Evolutionary conservation across 768 basidiomycete species (phyloP), one percentile per base, ranked within the genome.

Genomic region (Mycena metata): DNA sequence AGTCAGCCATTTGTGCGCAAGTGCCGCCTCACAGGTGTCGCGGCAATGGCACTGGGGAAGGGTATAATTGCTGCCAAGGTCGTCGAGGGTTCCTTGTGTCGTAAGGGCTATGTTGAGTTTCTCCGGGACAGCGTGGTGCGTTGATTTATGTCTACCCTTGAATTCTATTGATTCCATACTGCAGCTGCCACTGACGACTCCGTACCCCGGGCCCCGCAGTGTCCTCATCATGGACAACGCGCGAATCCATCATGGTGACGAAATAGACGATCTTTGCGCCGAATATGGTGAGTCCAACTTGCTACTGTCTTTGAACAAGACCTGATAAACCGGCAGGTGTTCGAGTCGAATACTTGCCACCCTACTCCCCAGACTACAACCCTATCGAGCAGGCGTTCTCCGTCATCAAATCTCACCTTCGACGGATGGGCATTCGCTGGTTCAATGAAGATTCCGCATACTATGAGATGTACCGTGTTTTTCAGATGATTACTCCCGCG

Each of bases 21-120:
- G 41, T 39, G 55, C 5, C 56, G 67, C 24, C 73, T 67, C 42
- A 76, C 75, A 1, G 72, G 72, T 64, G 52, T 74, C 51, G 69
- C 65, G 2, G 66, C 54, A 12, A 46, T 76, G 35, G 70, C 69
- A 15, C 62, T 77, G 5, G 73, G 76, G 56, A 52, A 64, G 49
- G 75, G 74, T 17, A 74, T 76, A 16, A 64, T 75, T 52, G 72
- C 70, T 43, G 42, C 59, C 16, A 33, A 60, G 36, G 72, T 76
- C 0, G 16, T 76, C 24, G 73, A 75, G 52, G 75, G 74, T 15
- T 72, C 60, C 16, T 73, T 63, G 36, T 66, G 54, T 5, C 55
- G 64, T 26, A 60, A 74, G 7, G 66, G 58, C 13, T 74, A 74
- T 41, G 35, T 69, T 23, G 62, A 72, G 42, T 72, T 63, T 36